These are phyloP conservation scores for Parafenestella ontariensis DNA, from an alignment of 2,329 filamentous ascomycete genomes.

Conservation along the genomic window DNA sequence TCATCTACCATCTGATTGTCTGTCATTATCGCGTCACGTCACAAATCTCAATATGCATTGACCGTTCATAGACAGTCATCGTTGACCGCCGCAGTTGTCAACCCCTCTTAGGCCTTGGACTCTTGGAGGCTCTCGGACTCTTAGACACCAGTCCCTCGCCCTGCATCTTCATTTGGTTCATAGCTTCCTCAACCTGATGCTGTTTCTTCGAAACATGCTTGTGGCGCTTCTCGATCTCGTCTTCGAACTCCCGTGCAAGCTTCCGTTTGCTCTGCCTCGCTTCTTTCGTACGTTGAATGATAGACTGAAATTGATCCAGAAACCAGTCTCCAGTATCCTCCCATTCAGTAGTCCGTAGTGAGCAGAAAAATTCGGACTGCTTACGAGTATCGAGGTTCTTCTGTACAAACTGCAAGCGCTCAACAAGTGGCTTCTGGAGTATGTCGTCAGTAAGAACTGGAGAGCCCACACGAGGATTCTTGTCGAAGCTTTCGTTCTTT, in stretches of 20 bases:
- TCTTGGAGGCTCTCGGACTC: slow-evolving; percentile 44
- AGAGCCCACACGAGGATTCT: slow-evolving; percentile 29
- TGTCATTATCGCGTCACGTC: background rate
- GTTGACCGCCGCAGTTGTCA: background rate
- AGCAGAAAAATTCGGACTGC: slow-evolving; percentile 60
- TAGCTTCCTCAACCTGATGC: slow-evolving; percentile 56
- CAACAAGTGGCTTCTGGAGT: slow-evolving; percentile 32
- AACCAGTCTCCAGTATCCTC: slow-evolving; percentile 69
- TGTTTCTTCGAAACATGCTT: slow-evolving; percentile 58
- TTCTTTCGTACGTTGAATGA: slow-evolving; percentile 60
- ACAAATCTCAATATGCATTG: background rate
- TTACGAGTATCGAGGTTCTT: slow-evolving; percentile 36
- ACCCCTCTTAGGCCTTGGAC: slow-evolving; percentile 18
- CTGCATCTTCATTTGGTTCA: slow-evolving; percentile 62
- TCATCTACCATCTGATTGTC: background rate
- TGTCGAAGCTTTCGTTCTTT: slow-evolving; percentile 59
- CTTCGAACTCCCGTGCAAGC: slow-evolving; percentile 61
- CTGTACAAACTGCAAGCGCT: slow-evolving; percentile 39
- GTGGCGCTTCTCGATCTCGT: slow-evolving; percentile 62
- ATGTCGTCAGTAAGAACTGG: slow-evolving; percentile 32
- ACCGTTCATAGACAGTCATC: background rate
- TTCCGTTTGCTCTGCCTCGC: slow-evolving; percentile 62
- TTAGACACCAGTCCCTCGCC: slow-evolving; percentile 60
- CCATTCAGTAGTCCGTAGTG: slow-evolving; percentile 63
- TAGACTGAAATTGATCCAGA: slow-evolving; percentile 60